phyloP scores from a whole-genome alignment of 345 rosid genomes.

The Angophora floribunda region DNA sequence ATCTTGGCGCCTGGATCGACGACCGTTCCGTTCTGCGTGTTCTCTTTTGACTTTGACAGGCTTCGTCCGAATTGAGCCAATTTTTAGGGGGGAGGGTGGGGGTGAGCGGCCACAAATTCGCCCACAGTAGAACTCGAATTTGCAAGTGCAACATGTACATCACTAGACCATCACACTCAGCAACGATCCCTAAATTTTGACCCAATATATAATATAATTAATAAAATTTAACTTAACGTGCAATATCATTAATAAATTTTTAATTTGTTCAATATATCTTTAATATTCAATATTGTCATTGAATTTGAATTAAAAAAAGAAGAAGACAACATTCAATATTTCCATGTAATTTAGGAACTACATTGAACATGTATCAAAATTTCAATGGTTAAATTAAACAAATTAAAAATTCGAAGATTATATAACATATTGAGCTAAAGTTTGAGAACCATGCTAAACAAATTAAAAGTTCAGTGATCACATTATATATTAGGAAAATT shows the following conservation, averaged over 20 bases:
- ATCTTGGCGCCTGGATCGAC: background rate
- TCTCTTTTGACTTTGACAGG: background rate
- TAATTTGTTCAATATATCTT: fast-evolving
- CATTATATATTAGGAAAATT: too few species aligned
- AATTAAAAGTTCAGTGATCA: fast-evolving
- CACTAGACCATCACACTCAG: background rate
- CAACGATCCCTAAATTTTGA: fast-evolving
- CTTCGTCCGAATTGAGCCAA: background rate
- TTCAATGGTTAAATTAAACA: fast-evolving
- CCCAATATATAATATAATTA: fast-evolving
- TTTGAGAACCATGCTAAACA: fast-evolving
- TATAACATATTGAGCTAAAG: fast-evolving
- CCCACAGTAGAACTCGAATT: background rate
- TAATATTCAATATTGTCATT: background rate
- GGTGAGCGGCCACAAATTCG: background rate
- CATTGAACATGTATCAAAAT: fast-evolving
- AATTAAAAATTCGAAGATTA: too few species aligned
- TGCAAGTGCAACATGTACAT: background rate
- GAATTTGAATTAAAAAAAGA: too few species aligned
- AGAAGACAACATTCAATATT: background rate
- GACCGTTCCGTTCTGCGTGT: background rate
- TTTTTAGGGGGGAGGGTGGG: too few species aligned
- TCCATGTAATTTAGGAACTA: fast-evolving
- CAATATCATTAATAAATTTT: too few species aligned
- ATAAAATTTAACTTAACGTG: fast-evolving